Conservation (phyloP, 352 stramenopile genomes). For the Pythium angustatum region DNA sequence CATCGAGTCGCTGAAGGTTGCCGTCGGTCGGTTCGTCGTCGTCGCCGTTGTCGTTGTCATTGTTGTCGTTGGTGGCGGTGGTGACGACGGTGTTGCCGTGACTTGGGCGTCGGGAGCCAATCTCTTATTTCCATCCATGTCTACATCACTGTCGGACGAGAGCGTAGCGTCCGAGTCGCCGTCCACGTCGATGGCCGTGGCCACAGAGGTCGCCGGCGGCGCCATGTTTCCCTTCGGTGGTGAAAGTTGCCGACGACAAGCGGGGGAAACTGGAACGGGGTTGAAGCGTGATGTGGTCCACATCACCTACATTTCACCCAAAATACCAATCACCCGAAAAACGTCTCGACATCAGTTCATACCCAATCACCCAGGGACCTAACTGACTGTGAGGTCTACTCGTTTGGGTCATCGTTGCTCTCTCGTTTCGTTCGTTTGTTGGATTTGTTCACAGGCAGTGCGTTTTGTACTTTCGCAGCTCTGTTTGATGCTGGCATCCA, state of each 20-base stretch:
- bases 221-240: neutral
- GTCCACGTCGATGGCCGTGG: conserved; percentile 25
- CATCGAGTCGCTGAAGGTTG: conserved; percentile 17
- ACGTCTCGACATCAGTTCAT: neutral
- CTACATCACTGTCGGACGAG: conserved; percentile 27
- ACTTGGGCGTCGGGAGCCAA: neutral
- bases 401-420: too few species aligned
- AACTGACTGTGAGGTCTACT: too few species aligned
- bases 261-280: neutral
- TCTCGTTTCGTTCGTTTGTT: too few species aligned
- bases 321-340: conserved; percentile 8
- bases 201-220: neutral
- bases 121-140: conserved; percentile 6
- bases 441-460: neutral
- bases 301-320: neutral
- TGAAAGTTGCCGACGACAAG: conserved; percentile 9
- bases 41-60: neutral
- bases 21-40: neutral
- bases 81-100: neutral
- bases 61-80: too few species aligned
- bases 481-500: conserved; percentile 2
- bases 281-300: conserved; percentile 28
- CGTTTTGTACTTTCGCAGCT: neutral
- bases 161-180: conserved; percentile 26
- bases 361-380: too few species aligned